These are phyloP conservation scores for Colletotrichum noveboracense DNA, from an alignment of 2,329 filamentous ascomycete species.

Conservation along the genomic window DNA sequence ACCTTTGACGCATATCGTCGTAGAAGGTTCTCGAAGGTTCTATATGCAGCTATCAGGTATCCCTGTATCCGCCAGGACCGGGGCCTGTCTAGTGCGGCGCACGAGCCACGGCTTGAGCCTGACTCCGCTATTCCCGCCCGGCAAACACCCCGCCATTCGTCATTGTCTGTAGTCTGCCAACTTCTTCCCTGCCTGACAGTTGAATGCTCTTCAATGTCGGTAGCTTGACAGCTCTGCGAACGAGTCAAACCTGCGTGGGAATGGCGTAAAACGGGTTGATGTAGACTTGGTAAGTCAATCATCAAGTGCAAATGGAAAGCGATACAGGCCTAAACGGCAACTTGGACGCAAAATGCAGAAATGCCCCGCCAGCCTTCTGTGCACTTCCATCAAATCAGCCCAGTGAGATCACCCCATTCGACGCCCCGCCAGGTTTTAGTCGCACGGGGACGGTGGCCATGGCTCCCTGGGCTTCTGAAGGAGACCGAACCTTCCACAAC, in stretches of 20 bases:
- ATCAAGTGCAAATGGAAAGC: not conserved
- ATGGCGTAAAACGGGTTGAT: not conserved
- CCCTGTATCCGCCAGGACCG: not conserved
- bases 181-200: not conserved
- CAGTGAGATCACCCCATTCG: constrained; percentile 20
- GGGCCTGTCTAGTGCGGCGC: not conserved
- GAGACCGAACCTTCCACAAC: constrained; percentile 29
- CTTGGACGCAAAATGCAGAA: not conserved
- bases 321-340: not conserved
- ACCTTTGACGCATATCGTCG: not conserved
- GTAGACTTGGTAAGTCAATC: not conserved
- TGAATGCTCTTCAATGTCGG: not conserved
- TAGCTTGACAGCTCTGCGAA: not conserved
- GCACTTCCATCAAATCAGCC: constrained; percentile 16
- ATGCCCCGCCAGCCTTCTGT: constrained; percentile 12
- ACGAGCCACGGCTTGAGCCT: constrained; percentile 14
- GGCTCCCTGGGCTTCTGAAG: constrained; percentile 12
- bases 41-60: not conserved
- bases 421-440: constrained; percentile 17
- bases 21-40: constrained; percentile 40
- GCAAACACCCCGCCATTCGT: constrained; percentile 20
- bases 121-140: constrained; percentile 20
- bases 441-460: constrained; percentile 12
- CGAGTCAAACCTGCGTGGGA: not conserved
- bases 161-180: constrained; percentile 6